These are phyloP conservation scores for Thalassiosira hispida DNA, from an alignment of 352 stramenopile species.

Conservation along the genomic window DNA sequence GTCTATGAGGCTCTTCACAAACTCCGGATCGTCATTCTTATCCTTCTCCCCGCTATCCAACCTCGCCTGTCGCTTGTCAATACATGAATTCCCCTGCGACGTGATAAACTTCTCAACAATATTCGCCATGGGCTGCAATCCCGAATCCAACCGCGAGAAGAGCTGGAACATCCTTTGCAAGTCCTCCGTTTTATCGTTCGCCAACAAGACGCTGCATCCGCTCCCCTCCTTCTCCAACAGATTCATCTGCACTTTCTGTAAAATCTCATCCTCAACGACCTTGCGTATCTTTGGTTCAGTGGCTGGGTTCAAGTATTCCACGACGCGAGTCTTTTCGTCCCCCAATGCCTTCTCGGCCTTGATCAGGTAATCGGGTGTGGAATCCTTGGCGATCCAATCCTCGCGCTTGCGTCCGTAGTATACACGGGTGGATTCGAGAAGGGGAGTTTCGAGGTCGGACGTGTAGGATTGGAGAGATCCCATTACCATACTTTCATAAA, in stretches of 20 bases:
- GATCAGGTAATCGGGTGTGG: conserved; percentile 97
- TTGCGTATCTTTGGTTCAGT: conserved; percentile 96
- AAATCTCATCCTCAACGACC: conserved; percentile 92
- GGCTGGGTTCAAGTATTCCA: conserved; percentile 95
- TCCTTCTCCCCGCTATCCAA: conserved; percentile 89
- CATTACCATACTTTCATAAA: conserved; percentile 98
- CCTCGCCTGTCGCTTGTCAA: conserved; percentile 84
- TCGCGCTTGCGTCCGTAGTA: conserved; percentile 97
- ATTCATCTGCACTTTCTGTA: conserved; percentile 93
- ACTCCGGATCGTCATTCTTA: conserved; percentile 91
- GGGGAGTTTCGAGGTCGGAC: conserved; percentile 92
- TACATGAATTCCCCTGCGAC: conserved; percentile 84
- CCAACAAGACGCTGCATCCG: conserved; percentile 93
- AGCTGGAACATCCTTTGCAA: conserved; percentile 98
- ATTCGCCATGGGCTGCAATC: conserved; percentile 95
- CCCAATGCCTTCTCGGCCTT: conserved; percentile 91
- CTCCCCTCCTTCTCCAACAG: conserved; percentile 98
- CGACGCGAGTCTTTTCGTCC: conserved; percentile 88
- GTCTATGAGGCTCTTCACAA: conserved; percentile 97
- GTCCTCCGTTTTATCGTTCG: conserved; percentile 97
- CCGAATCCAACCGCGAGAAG: conserved; percentile 95
- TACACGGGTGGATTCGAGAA: conserved; percentile 92
- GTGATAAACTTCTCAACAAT: conserved; percentile 96
- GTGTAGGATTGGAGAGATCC: conserved; percentile 95
- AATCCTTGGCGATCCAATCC: conserved; percentile 97